These are phyloP conservation scores for Trametes maxima DNA, from an alignment of 768 basidiomycete species.

Conservation along the genomic window DNA sequence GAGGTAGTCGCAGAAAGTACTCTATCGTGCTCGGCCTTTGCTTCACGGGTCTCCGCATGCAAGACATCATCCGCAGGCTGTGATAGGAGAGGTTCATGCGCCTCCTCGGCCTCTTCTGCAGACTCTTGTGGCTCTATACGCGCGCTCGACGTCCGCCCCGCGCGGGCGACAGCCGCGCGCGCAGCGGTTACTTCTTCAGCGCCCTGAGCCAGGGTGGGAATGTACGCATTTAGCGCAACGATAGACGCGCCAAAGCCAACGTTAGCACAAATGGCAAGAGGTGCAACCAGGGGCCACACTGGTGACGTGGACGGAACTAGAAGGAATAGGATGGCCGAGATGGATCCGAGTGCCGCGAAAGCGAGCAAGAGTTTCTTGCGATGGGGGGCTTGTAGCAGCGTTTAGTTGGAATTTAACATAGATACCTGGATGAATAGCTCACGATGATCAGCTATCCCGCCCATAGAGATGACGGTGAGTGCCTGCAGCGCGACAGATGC, in stretches of 20 bases:
- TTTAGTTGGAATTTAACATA: background rate
- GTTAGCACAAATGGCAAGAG: slow-evolving; percentile 78
- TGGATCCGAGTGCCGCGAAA: slow-evolving; percentile 75
- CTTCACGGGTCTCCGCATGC: slow-evolving; percentile 24
- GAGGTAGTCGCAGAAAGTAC: slow-evolving; percentile 75
- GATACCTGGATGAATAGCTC: slow-evolving; percentile 33
- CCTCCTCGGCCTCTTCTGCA: slow-evolving; percentile 3
- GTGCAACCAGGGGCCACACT: slow-evolving; percentile 67
- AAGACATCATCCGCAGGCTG: background rate
- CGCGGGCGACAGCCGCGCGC: slow-evolving; percentile 35
- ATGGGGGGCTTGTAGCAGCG: slow-evolving; percentile 50
- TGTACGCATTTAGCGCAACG: slow-evolving; percentile 90
- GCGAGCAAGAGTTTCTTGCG: slow-evolving; percentile 77
- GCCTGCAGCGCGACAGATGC: slow-evolving; percentile 88
- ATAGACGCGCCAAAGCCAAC: slow-evolving; percentile 84
- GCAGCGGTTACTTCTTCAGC: slow-evolving; percentile 58
- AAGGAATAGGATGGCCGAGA: slow-evolving; percentile 71
- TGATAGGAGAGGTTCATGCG: slow-evolving; percentile 22
- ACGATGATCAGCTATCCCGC: slow-evolving; percentile 90
- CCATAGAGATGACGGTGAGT: slow-evolving; percentile 93
- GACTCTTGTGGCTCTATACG: background rate
- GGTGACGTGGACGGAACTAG: slow-evolving; percentile 69
- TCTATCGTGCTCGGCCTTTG: slow-evolving; percentile 46
- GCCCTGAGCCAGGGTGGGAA: slow-evolving; percentile 71
- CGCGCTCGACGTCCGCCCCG: background rate